Conservation (phyloP, 1,284 basidiomycete species). For the Sporisorium graminicola region DNA sequence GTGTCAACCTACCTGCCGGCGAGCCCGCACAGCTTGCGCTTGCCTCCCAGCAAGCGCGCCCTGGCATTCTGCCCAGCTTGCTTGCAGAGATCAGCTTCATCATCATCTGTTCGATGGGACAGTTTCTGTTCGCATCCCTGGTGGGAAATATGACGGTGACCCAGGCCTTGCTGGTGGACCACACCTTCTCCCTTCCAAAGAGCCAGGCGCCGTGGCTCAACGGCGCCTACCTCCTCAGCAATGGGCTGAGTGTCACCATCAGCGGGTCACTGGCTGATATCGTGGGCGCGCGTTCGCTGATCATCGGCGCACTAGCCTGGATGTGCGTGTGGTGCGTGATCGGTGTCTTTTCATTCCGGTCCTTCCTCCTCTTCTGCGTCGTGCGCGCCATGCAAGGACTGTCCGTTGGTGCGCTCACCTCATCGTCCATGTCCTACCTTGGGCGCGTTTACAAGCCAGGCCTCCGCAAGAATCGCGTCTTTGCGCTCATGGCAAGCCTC, state of each 20-base stretch:
- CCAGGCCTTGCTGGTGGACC: slow-evolving; percentile 11
- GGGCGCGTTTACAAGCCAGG: slow-evolving; percentile 42
- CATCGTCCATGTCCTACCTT: slow-evolving; percentile 24
- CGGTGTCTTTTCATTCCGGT: slow-evolving; percentile 10
- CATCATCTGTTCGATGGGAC: slow-evolving; percentile 23
- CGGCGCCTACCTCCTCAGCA: slow-evolving; percentile 36
- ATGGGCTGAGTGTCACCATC: slow-evolving; percentile 40
- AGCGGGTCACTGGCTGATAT: slow-evolving; percentile 37
- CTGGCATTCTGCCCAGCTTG: slow-evolving; percentile 7
- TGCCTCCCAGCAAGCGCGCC: slow-evolving; percentile 16
- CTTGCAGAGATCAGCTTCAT: slow-evolving; percentile 31
- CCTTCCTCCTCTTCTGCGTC: slow-evolving; percentile 35
- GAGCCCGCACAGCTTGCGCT: slow-evolving; percentile 3
- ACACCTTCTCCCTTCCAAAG: slow-evolving; percentile 14
- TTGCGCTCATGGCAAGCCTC: slow-evolving; percentile 29
- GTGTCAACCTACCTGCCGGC: not conserved
- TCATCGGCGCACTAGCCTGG: slow-evolving; percentile 26
- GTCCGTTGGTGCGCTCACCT: slow-evolving; percentile 29
- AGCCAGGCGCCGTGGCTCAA: slow-evolving; percentile 37
- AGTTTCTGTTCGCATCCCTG: slow-evolving; percentile 30
- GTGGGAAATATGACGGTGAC: slow-evolving; percentile 19
- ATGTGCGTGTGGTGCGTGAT: slow-evolving; percentile 16
- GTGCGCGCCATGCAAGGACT: slow-evolving; percentile 32
- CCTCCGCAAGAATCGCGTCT: slow-evolving; percentile 37
- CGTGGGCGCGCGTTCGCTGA: slow-evolving; percentile 15